phyloP scores from a whole-genome alignment of 345 rosid genomes.

The Jatropha curcas region DNA sequence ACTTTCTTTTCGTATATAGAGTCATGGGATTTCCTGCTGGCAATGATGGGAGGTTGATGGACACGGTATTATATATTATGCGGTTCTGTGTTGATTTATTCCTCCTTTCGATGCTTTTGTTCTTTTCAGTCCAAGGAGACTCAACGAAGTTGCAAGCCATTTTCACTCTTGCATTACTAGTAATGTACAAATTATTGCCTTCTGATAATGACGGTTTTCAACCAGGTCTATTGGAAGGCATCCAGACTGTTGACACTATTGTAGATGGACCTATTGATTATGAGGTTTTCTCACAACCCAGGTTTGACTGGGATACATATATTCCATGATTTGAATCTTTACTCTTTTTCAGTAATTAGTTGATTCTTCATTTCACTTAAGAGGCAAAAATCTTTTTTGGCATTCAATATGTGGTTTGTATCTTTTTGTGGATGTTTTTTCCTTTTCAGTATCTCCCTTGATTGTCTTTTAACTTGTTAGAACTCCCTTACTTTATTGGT shows the following conservation, averaged over 20 bases:
- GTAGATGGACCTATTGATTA: constrained; percentile 83
- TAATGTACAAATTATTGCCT: constrained; percentile 84
- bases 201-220: constrained; percentile 62
- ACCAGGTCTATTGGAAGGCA: constrained; percentile 67
- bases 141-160: constrained; percentile 95
- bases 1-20: constrained; percentile 89
- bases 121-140: constrained; percentile 91
- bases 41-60: constrained; percentile 97
- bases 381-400: not conserved
- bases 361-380: constrained; percentile 9
- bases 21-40: constrained; percentile 96
- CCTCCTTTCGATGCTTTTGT: constrained; percentile 79
- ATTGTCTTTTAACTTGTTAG: not conserved
- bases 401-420: not conserved
- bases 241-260: constrained; percentile 73
- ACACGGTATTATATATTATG: constrained; percentile 78
- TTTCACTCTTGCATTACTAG: constrained; percentile 80
- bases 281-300: constrained; percentile 86
- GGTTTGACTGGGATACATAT: constrained; percentile 88
- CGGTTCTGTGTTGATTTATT: constrained; percentile 87
- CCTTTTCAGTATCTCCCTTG: not conserved
- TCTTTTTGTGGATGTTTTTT: not conserved
- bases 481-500: not conserved
- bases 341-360: constrained; percentile 21
- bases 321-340: constrained; percentile 30